Conservation (phyloP, 805 yeast species). For the Saccharomycodes ludwigii region DNA sequence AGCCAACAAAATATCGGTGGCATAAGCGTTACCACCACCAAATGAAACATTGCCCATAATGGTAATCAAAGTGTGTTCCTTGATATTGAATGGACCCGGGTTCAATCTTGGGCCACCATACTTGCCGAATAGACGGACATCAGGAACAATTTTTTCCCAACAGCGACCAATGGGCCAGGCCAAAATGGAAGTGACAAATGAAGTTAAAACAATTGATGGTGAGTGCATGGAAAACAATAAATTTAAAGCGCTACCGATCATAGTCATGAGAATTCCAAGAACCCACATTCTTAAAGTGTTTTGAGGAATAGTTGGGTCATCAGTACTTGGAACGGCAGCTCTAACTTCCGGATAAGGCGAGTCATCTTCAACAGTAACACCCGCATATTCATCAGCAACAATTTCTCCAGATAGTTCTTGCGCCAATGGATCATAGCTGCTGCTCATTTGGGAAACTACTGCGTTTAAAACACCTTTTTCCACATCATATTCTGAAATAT, state of each 20-base stretch:
- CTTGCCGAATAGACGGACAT: constrained; percentile 18
- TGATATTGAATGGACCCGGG: constrained; percentile 51
- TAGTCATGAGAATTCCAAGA: constrained; percentile 38
- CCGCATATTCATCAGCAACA: no score
- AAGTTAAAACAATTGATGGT: constrained; percentile 39
- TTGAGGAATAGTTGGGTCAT: constrained; percentile 35
- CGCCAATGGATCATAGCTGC: no score
- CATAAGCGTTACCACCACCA: constrained; percentile 36
- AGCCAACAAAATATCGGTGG: constrained; percentile 44
- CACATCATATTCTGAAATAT: no score
- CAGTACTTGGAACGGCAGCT: constrained; percentile 34
- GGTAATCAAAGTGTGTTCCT: constrained; percentile 49
- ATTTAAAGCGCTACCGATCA: constrained; percentile 48
- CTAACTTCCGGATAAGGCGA: constrained; percentile 61
- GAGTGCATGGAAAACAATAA: constrained; percentile 44
- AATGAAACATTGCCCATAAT: constrained; percentile 38
- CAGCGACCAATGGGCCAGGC: constrained; percentile 47
- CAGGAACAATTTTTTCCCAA: constrained; percentile 31
- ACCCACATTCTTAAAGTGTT: constrained; percentile 44
- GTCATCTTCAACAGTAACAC: no score
- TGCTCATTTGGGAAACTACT: no score
- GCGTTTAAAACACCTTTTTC: no score
- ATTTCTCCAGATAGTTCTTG: no score
- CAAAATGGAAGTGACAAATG: constrained; percentile 45
- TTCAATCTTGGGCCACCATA: constrained; percentile 25